phyloP scores from a whole-genome alignment of 2,329 filamentous ascomycete species.

The Keithomyces neogunnii region DNA sequence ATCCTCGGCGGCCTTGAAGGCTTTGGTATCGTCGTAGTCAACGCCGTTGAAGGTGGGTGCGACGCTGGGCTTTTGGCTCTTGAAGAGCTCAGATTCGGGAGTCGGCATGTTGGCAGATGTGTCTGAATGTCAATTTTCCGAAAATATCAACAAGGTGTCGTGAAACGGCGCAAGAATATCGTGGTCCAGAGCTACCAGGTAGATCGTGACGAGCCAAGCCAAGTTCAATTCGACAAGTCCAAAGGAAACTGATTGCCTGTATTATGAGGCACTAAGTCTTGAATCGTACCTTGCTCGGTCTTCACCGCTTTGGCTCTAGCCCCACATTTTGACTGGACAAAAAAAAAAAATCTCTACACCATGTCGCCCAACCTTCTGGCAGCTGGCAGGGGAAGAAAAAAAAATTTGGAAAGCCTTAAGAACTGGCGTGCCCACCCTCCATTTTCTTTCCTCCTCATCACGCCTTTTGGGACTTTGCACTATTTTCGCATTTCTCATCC shows the following conservation, averaged over 20 bases:
- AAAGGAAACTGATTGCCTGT: slow-evolving; percentile 5
- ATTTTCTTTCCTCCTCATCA: slow-evolving; percentile 2
- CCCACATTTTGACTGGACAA: slow-evolving; percentile 26
- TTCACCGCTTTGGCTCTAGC: slow-evolving; percentile 25
- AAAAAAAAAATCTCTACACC: slow-evolving; percentile 19
- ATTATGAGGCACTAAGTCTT: slow-evolving; percentile 17
- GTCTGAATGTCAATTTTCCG: slow-evolving; percentile 7
- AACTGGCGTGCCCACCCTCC: slow-evolving; percentile 5
- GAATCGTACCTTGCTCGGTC: background rate
- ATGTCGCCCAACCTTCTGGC: slow-evolving; percentile 5
- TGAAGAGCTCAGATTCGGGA: slow-evolving; percentile 72
- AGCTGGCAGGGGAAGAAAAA: slow-evolving; percentile 17
- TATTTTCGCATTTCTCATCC: background rate
- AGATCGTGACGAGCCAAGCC: background rate
- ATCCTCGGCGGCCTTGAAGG: slow-evolving; percentile 76
- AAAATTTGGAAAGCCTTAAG: slow-evolving; percentile 5
- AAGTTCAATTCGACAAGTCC: background rate
- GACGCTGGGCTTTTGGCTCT: slow-evolving; percentile 76
- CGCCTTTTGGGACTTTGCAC: background rate
- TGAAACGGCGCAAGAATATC: background rate
- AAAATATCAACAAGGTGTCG: slow-evolving; percentile 7
- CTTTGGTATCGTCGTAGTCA: slow-evolving; percentile 74
- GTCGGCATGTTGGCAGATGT: slow-evolving; percentile 56
- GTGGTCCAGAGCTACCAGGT: background rate
- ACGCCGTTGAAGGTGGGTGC: slow-evolving; percentile 79